Conservation (phyloP, 2,329 filamentous ascomycete genomes). For the Aspergillus sp. region DNA sequence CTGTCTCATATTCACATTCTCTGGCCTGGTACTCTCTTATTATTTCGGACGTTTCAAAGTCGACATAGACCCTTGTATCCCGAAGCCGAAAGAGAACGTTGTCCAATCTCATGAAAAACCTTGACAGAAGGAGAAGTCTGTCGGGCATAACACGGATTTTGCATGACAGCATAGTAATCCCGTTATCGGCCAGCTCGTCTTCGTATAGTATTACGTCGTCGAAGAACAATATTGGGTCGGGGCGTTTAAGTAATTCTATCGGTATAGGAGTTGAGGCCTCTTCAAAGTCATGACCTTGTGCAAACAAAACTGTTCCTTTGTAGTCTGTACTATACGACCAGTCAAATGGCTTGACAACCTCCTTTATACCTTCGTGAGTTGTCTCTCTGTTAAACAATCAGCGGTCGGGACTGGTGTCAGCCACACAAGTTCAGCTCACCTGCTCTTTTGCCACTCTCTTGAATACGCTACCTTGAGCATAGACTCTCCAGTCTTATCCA, state of each 20-base stretch:
- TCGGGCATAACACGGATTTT: constrained; percentile 93
- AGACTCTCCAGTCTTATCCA: constrained; percentile 87
- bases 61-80: constrained; percentile 88
- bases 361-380: constrained; percentile 81
- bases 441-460: constrained; percentile 75
- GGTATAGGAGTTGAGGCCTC: constrained; percentile 65
- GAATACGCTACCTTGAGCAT: constrained; percentile 96
- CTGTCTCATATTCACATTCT: constrained; percentile 75
- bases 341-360: constrained; percentile 94
- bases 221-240: constrained; percentile 94
- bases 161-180: constrained; percentile 83
- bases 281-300: constrained; percentile 39
- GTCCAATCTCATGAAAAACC: constrained; percentile 92
- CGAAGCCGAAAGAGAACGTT: constrained; percentile 83
- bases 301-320: constrained; percentile 62
- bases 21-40: constrained; percentile 88
- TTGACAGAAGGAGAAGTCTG: constrained; percentile 76
- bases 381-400: constrained; percentile 62
- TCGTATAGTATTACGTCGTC: constrained; percentile 96
- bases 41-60: constrained; percentile 76
- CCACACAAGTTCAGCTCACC: constrained; percentile 38
- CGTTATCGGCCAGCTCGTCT: constrained; percentile 96
- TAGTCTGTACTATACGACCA: constrained; percentile 97
- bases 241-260: constrained; percentile 78
- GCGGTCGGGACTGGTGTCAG: constrained; percentile 24